Conservation (phyloP, 495 filamentous ascomycete species). For the Penicillium diatomitis region DNA sequence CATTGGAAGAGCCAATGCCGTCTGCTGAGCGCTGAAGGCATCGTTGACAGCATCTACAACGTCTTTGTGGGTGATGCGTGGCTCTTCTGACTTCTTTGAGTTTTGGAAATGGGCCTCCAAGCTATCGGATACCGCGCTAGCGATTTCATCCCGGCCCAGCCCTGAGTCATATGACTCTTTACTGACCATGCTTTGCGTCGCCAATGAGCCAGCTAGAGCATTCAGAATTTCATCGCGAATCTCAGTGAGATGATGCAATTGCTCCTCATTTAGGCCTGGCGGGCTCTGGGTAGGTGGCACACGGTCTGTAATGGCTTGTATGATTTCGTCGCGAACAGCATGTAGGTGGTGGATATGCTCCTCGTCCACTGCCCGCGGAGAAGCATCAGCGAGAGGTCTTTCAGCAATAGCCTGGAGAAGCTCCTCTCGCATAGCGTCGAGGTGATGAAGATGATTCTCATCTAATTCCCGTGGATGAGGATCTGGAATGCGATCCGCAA, state of each 20-base stretch:
- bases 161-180: constrained; percentile 41
- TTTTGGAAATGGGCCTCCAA: constrained; percentile 33
- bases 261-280: constrained; percentile 14
- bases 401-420: constrained; percentile 37
- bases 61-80: constrained; percentile 36
- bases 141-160: constrained; percentile 37
- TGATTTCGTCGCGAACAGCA: constrained; percentile 25
- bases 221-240: constrained; percentile 35
- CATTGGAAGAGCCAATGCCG: constrained; percentile 14
- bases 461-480: constrained; percentile 7
- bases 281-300: not conserved
- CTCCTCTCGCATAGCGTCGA: constrained; percentile 19
- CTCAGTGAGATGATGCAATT: constrained; percentile 18
- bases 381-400: not conserved
- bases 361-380: constrained; percentile 7
- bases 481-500: constrained; percentile 16
- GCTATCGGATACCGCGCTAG: constrained; percentile 34
- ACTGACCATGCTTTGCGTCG: constrained; percentile 38
- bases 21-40: constrained; percentile 41
- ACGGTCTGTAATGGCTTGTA: constrained; percentile 31
- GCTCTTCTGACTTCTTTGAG: constrained; percentile 27
- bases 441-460: constrained; percentile 13
- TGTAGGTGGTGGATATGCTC: constrained; percentile 16
- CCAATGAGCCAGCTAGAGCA: constrained; percentile 27
- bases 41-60: constrained; percentile 50